Base-by-base conservation (phyloP, 202 grass and related monocot species). In the Carex sylvatica region DNA sequence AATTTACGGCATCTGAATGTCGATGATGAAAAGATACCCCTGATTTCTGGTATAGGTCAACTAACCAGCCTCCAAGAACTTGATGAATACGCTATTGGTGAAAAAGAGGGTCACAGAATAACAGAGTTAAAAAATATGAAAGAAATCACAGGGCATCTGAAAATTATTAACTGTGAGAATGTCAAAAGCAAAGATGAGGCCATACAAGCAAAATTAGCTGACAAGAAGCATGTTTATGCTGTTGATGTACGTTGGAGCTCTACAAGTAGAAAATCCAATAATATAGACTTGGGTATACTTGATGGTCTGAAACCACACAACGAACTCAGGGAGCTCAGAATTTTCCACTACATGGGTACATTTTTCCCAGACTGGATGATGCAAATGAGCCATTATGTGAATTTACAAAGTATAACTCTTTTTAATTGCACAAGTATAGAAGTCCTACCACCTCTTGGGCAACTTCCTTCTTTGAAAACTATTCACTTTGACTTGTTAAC, bases 11-110 rank as follows among this genome's bases (percentile, higher is more conserved):
- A 65, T 11, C 5, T 65, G 4, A 9, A 6, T 31, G 24, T 5
- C 0, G 19, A 65, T 31, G 24, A 1, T 4, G 1, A 31, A 0
- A 65, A 9, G 0, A 31, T 31, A 31, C 0, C 11, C 23, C 26
- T 6, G 5, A 65, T 65, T 30, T 31, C 62, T 65, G 7, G 19
- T 6, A 30, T 65, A 65, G 62, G 85, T 64, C 35, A 64, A 73
- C n/a, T 87, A 0, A 83, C 56, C 26, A 63, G 77, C 40, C 85
- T 87, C 65, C 85, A 87, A 83, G 54, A 77, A 75, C 73, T 87
- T n/a, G 9, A 67, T 10, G 65, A 40, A n/a, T 87, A 64, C 19
- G 44, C 18, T 56, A 42, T 28, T 66, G 36, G 80, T 6, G 83
- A 47, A 54, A 53, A 7, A 22, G 61, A 78, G 35, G 80, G 85